Evolutionary conservation across 176 grass and related monocot genomes (phyloP).

Genomic region (Aegilops sharonensis): DNA sequence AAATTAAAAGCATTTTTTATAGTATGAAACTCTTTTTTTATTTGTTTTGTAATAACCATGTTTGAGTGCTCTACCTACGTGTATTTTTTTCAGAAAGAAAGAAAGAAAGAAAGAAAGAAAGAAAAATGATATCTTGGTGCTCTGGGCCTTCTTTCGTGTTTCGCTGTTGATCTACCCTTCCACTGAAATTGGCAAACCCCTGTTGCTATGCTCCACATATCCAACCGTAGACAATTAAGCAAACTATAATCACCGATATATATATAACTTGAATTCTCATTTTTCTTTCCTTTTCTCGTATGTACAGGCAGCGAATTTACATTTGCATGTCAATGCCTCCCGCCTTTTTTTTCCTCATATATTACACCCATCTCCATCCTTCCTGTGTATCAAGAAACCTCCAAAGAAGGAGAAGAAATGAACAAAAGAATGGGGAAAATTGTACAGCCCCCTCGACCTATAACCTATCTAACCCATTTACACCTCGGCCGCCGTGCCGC

Average conservation of each 20-base stretch:
- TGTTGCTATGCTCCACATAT: neutral
- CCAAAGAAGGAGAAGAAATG: conserved; percentile 25
- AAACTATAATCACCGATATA: neutral
- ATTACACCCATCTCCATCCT: conserved; percentile 29
- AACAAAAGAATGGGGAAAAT: conserved; percentile 65
- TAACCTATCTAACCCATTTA: conserved; percentile 26
- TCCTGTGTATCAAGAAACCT: conserved; percentile 33
- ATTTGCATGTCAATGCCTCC: conserved; percentile 43
- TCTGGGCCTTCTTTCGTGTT: no score
- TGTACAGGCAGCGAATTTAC: conserved; percentile 45
- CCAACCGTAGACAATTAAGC: neutral
- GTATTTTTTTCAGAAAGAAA: no score
- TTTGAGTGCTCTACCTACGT: no score
- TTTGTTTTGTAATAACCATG: no score
- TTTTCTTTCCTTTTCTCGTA: neutral
- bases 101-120: no score
- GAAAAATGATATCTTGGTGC: no score
- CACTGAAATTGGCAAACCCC: neutral
- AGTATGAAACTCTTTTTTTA: no score
- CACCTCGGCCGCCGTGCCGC: conserved; percentile 14
- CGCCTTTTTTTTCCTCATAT: neutral
- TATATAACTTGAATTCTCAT: neutral
- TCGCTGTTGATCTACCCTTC: neutral
- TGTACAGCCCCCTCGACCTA: conserved; percentile 51
- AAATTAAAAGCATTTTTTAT: no score